Conservation (phyloP, 192 early-diverging fungal species). For the Coemansia sp. region DNA sequence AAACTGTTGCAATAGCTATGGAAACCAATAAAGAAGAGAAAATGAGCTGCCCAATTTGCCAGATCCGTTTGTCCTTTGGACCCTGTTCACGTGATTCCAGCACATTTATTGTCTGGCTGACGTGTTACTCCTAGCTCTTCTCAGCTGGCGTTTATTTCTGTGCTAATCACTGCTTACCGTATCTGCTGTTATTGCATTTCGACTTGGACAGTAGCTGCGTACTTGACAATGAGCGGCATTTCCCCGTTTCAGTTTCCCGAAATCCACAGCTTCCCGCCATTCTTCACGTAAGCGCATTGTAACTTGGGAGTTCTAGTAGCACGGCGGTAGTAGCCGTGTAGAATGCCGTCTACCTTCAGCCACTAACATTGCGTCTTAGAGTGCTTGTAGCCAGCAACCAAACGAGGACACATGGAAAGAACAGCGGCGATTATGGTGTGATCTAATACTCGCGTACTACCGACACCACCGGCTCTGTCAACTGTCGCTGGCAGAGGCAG, state of each 20-base stretch:
- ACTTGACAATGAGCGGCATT: background rate
- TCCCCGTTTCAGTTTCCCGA: constrained; percentile 70
- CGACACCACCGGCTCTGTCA: constrained; percentile 59
- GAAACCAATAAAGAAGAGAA: no score
- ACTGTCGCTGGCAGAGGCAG: constrained; percentile 61
- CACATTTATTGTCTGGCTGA: background rate
- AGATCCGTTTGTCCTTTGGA: no score
- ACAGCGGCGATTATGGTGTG: constrained; percentile 77
- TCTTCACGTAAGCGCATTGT: constrained; percentile 74
- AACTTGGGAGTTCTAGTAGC: background rate
- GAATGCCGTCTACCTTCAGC: no score
- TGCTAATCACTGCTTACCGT: background rate
- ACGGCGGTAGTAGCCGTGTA: no score
- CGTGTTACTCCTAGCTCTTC: background rate
- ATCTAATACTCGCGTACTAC: constrained; percentile 73
- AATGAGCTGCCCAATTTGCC: no score
- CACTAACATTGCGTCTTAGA: background rate
- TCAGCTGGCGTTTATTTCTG: background rate
- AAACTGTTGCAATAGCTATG: background rate
- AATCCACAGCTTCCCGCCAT: constrained; percentile 87
- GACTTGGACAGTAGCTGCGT: background rate
- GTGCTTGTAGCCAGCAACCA: constrained; percentile 64
- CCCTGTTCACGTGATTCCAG: background rate
- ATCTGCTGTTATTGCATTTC: background rate
- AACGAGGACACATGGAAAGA: constrained; percentile 77